Evolutionary conservation across 164 flowering plant genomes (phyloP), one percentile per base, ranked within the genome.

Genomic region (Vitis cinerea): DNA sequence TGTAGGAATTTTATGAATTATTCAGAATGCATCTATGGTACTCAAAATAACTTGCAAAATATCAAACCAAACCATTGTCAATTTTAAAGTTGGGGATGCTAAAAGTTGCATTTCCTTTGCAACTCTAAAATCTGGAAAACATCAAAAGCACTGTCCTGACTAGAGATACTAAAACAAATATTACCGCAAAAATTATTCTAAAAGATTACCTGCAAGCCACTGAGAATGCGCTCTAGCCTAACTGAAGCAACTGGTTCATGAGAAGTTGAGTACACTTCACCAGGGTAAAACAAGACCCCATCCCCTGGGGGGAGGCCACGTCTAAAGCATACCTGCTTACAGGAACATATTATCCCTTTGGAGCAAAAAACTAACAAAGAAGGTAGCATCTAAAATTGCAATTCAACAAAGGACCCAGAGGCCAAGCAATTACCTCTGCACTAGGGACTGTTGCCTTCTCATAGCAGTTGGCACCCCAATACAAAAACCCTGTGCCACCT

Each of bases 391-490:
- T 27, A 11, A 49, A 63, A 49, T 37, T 61, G 66, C 47, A 44
- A 23, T 53, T 61, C 10, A 30, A 30, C 5, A 30, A 47, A 37
- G 23, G 27, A 29, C 15, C 10, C 4, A 49, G 37, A 68, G 29
- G 66, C 9, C 71, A 72, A 17, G 72, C 11, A 66, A 61, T 31
- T 72, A 90, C 99, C 97, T 94, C 99, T 56, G 94, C 99, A 81
- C 98, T 88, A 27, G 98, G 87, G 74, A 86, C 85, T 2, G 90
- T 83, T 53, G 99, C 97, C 80, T 90, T 94, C 80, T 95, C 98
- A 65, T 95, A 95, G 84, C 99, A 95, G 80, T 93, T 95, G 65
- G 98, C 95, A 71, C 99, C 98, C 99, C 98, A 95, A 67, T 93
- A 93, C 2, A 95, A 76, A 68, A 95, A 95, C 2, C 97, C 98